Percentiles rank a stretch among this genome's conserved stretches.
These are phyloP conservation scores for Rutstroemia sp. DNA, from an alignment of 2,329 filamentous ascomycete genomes.

Conservation along the genomic window DNA sequence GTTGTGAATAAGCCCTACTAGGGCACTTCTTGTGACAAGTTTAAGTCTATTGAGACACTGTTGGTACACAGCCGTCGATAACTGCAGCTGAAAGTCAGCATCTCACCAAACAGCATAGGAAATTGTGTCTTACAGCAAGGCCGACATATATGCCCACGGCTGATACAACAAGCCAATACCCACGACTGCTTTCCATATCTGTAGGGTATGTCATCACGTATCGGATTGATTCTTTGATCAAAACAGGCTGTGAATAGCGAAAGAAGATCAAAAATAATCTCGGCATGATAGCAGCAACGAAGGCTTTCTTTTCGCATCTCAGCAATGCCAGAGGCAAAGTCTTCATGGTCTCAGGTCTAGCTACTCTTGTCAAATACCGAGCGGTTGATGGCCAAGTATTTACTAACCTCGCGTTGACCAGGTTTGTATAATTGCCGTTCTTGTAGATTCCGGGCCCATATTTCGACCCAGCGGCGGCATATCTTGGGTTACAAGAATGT, in stretches of 20 bases:
- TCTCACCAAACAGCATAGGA: neutral
- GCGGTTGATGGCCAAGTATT: neutral
- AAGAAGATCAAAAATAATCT: slow-evolving; percentile 34
- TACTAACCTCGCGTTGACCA: slow-evolving; percentile 17
- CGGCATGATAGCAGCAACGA: slow-evolving; percentile 30
- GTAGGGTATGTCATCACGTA: slow-evolving; percentile 20
- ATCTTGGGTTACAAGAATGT: slow-evolving; percentile 15
- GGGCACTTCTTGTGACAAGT: slow-evolving; percentile 30
- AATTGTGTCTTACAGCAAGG: neutral
- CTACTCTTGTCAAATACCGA: slow-evolving; percentile 5
- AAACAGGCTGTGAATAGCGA: slow-evolving; percentile 34
- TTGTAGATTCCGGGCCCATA: slow-evolving; percentile 12
- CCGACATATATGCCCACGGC: neutral
- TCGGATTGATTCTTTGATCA: slow-evolving; percentile 34
- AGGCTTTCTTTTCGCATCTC: slow-evolving; percentile 24
- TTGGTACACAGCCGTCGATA: slow-evolving; percentile 30
- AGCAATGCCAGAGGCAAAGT: slow-evolving; percentile 30
- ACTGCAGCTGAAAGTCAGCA: slow-evolving; percentile 17
- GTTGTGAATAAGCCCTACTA: slow-evolving; percentile 32
- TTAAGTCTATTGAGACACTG: slow-evolving; percentile 29
- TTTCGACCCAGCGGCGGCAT: slow-evolving; percentile 15
- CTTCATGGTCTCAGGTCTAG: slow-evolving; percentile 18
- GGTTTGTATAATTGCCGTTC: slow-evolving; percentile 11
- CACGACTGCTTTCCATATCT: neutral
- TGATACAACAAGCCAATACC: neutral